Evolutionary conservation across 352 stramenopile species (phyloP), one percentile per base, ranked within the genome.

Genomic region (Globisporangium abappressorium): DNA sequence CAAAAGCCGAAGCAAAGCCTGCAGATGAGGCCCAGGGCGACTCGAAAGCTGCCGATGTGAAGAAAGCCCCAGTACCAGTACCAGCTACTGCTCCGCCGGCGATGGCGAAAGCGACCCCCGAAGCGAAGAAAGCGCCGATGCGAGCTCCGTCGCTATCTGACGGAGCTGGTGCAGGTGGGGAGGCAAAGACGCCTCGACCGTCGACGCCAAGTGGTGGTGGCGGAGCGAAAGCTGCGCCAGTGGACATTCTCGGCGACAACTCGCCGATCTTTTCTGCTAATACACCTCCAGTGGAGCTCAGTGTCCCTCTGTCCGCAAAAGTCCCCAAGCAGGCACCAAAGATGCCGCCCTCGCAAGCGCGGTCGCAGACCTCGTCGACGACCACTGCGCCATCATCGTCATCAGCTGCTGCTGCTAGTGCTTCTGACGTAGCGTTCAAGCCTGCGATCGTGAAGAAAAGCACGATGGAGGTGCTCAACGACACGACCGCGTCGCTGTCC

Each of bases 401-500:
- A 41, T 9, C 34, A 12, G 9, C 34, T 41, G 34, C 34, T 41
- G 34, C 30, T 33, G 30, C 30, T 33, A 33, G 30, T 33, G 38
- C 38, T 46, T 46, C 38, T 18, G 14, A 24, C 49, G 34, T 43
- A 1, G 14, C 56, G 18, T 46, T 64, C 33, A 75, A 82, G n/a
- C 57, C 67, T 26, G 62, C 62, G 46, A 43, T 78, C 2, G 68
- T 75, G 34, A 88, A 87, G 67, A 90, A 88, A 58, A 91, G 75
- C 58, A 89, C 81, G 12, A 82, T 90, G 57, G 83, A 93, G 33
- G 81, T 92, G n/a, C 65, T 93, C 8, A 87, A 87, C 33, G 84
- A 92, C 26, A 82, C 82, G 5, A 85, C 64, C 0, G 75, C 82
- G 11, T 66, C 75, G 2, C 57, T 89, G 5, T 84, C 75, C 20